Evolutionary conservation across 257 asterid genomes (phyloP).

Genomic region (Solanum chmielewskii): DNA sequence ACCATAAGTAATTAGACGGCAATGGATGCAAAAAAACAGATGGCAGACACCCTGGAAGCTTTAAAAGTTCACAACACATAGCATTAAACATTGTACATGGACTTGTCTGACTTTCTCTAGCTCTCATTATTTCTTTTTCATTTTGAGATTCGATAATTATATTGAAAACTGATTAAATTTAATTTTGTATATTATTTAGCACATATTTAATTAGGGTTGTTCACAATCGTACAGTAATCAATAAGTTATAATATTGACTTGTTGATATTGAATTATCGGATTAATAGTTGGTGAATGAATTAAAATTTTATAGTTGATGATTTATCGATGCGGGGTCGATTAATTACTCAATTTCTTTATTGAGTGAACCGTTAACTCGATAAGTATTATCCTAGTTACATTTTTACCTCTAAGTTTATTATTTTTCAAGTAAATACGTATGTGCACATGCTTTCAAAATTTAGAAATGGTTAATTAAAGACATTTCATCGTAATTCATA

Average conservation of each 20-base stretch:
- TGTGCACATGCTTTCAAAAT: not conserved
- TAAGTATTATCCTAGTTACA: not conserved
- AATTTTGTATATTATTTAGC: not conserved
- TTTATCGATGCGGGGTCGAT: no score
- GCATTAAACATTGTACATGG: not conserved
- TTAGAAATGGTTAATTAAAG: not conserved
- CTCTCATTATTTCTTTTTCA: not conserved
- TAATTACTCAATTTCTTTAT: not conserved
- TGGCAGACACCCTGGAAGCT: not conserved
- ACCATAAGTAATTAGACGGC: not conserved
- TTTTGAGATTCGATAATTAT: not conserved
- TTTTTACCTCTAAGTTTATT: not conserved
- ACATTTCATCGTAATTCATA: not conserved
- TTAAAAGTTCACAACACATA: not conserved
- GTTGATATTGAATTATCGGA: no score
- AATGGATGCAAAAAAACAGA: not conserved
- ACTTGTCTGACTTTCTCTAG: not conserved
- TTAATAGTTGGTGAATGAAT: not conserved
- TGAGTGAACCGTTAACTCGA: not conserved
- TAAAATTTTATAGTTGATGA: not conserved
- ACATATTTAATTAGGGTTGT: no score
- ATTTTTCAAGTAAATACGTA: not conserved
- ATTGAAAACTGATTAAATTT: not conserved
- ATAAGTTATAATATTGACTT: no score
- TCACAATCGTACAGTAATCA: fast-evolving